Evolutionary conservation across 2,329 filamentous ascomycete genomes (phyloP), one percentile per base, ranked within the genome.

Genomic region (Microthyrium microscopicum): DNA sequence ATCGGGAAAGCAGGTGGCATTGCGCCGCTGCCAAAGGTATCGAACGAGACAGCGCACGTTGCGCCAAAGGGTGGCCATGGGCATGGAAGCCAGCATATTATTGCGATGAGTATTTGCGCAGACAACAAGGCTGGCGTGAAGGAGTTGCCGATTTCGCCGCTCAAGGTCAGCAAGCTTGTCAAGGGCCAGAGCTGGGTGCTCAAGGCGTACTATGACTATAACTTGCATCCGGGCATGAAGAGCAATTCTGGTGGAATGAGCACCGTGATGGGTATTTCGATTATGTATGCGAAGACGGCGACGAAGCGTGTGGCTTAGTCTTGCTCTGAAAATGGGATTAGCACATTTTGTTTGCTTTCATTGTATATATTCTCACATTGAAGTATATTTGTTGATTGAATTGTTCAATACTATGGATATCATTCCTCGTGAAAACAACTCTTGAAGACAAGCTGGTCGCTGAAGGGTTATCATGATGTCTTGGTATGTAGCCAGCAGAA

Each of bases 241-340:
- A 28, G 26, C 13, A 26, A 20, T 8, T 19, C 18, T 3, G 21
- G 15, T 6, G n/a, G 28, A 9, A 20, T 15, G 5, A 25, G 18
- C 13, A 22, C 24, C 13, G 26, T 37, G n/a, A 37, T 37, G 35
- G 35, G 35, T 26, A 37, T 37, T 11, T 26, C 35, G 5, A 34
- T 37, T 11, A 34, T 37, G 35, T 37, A 31, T 33, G 34, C 31
- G 21, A 33, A 33, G 9, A 33, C 31, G 3, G 24, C 21, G 15
- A 33, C 17, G 11, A 33, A 33, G 31, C 20, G 31, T 25, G 31
- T 33, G 11, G 29, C 29, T 16, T n/a, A n/a, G n/a, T n/a, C n/a
- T n/a, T n/a, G n/a, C n/a, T n/a, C n/a, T n/a, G n/a, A n/a, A n/a
- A n/a, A n/a, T n/a, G n/a, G n/a, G n/a, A n/a, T n/a, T n/a, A n/a